Percentiles rank a stretch among this genome's conserved stretches.
Evolutionary conservation across 352 stramenopile species (phyloP).

Genomic region (Paralagenidium karlingii): DNA sequence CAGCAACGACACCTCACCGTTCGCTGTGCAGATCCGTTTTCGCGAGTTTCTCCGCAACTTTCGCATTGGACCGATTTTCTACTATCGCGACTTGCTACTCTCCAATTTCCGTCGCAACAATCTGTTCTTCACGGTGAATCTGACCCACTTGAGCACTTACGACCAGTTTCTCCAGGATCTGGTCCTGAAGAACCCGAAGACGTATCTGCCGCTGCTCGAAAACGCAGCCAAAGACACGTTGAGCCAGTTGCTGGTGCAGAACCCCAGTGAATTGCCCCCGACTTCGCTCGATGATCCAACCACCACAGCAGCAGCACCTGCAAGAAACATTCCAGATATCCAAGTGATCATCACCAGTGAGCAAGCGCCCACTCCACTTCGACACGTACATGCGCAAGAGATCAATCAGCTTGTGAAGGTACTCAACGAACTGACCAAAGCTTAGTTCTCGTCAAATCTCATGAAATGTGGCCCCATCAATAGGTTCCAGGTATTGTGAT

Average conservation of each 20-base stretch:
- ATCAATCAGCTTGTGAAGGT: conserved; percentile 87
- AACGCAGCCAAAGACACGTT: conserved; percentile 73
- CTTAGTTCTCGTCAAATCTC: background rate
- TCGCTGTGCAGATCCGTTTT: conserved; percentile 47
- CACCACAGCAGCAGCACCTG: conserved; percentile 7
- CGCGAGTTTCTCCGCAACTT: conserved; percentile 84
- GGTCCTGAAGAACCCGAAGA: conserved; percentile 72
- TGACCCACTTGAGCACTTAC: conserved; percentile 78
- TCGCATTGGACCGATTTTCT: conserved; percentile 72
- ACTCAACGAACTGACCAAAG: background rate
- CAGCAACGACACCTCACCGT: conserved; percentile 31
- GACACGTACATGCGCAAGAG: conserved; percentile 78
- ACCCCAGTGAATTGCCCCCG: conserved; percentile 15
- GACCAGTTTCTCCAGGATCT: conserved; percentile 79
- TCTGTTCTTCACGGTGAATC: conserved; percentile 70
- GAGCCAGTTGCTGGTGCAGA: conserved; percentile 41
- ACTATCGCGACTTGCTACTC: conserved; percentile 84
- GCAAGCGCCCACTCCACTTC: conserved; percentile 48
- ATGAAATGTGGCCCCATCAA: conserved; percentile 8
- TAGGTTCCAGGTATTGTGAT: conserved; percentile 92
- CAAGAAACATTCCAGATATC: conserved; percentile 48
- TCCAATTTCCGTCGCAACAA: conserved; percentile 65
- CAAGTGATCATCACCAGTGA: conserved; percentile 77
- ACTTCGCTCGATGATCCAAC: conserved; percentile 8
- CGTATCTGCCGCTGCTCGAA: conserved; percentile 78